Evolutionary conservation across 768 basidiomycete genomes (phyloP), one percentile per base, ranked within the genome.

Genomic region (Podaxis mareebaensis): DNA sequence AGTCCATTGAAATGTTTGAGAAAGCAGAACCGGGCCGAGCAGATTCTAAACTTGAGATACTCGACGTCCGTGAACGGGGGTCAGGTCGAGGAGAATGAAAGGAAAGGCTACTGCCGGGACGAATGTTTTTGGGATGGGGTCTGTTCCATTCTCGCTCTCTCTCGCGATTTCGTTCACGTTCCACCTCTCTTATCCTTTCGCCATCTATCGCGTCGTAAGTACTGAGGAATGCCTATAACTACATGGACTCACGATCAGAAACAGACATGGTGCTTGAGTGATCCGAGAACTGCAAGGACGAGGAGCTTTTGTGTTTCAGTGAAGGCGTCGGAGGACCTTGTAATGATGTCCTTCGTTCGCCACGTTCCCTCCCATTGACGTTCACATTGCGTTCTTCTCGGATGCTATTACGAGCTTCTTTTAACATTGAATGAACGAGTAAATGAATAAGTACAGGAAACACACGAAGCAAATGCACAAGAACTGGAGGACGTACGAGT

Each of bases 81-180:
- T 48, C 33, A 10, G 58, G 38, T 5, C 30, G n/a, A 22, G 84
- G 72, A 20, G 78, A 78, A 65, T 75, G 75, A 17, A 74, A 67
- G 60, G 75, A 77, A 60, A 81, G 70, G 65, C 79, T 81, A 11
- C 82, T 83, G 1, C 79, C 74, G 17, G 81, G 76, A n/a, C 81
- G 82, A 53, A 68, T 64, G 68, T 67, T 51, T 20, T 68, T 73
- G 17, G 72, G 68, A 22, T 76, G 75, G 11, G 77, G 80, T 65
- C 76, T 83, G 69, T 86, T 86, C 85, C 86, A 85, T 56, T 79
- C 79, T 38, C 82, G 77, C 67, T 86, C 87, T 42, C 79, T 77
- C 60, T 85, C 83, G 30, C 75, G 64, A 52, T 77, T 76, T 52
- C 74, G 77, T 57, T 85, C 85, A 49, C 69, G 70, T 59, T 81